Base-by-base conservation (phyloP, 192 early-diverging fungal genomes). In the Mortierella antarctica region DNA sequence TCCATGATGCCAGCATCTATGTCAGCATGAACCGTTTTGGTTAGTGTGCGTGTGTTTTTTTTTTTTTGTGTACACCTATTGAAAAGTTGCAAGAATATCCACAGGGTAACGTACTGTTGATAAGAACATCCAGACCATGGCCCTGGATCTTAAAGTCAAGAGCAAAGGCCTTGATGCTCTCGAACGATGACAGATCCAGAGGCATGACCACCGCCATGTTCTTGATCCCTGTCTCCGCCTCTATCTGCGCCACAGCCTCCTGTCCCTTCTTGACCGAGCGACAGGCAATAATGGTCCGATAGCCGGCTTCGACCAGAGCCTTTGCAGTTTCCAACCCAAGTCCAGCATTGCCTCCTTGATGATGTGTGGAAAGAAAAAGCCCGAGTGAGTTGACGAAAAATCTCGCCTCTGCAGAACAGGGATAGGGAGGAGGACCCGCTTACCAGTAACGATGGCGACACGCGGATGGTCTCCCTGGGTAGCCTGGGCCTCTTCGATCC, bases 381-480 rank as follows among this genome's bases (percentile, higher is more conserved):
- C 14, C 13, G 23, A 11, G 18, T 11, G 4, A n/a, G 15, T 58
- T n/a, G 40, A 58, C 14, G 42, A 58, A 15, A 15, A 6, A 41
- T 17, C 6, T 1, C 44, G 0, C 53, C 53, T 21, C 18, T 39
- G 39, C 57, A n/a, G 42, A 59, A 71, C 39, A 23, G 50, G 64
- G 41, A 53, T 20, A 56, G 10, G 58, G 41, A 44, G 55, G 54
- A 42, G 45, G 48, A 59, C 18, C 18, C 14, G 23, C n/a, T n/a
- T 52, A 65, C 63, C 63, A 52, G 63, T 65, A 21, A 65, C 50
- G 23, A 65, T 41, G 50, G 63, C 63, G 17, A 65, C 63, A 11
- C 50, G 47, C 21, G 49, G 63, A 17, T 17, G 21, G 39, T 5
- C 8, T 1, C 63, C 50, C 14, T 47, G 47, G 21, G 50, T 39